A percentile compares a stretch with the other conserved stretches of the same genome.
These are phyloP conservation scores for Pseudogymnoascus sp. DNA, from an alignment of 2,329 filamentous ascomycete species.

Conservation along the genomic window DNA sequence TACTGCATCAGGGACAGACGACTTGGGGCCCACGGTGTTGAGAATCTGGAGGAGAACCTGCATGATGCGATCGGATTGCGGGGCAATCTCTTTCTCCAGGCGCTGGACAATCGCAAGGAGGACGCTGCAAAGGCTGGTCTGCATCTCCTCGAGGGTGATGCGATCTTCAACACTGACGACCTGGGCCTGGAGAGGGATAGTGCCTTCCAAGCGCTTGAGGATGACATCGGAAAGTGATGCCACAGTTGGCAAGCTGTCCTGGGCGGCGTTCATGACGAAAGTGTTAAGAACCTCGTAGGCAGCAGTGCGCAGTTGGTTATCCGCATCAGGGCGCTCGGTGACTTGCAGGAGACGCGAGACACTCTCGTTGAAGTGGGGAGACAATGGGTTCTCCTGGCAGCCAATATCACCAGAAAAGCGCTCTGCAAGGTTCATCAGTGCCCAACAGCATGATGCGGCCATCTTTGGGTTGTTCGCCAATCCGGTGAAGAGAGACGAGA, in stretches of 20 bases:
- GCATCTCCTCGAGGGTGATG: slow-evolving; percentile 93
- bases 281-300: slow-evolving; percentile 95
- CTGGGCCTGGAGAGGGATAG: slow-evolving; percentile 79
- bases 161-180: slow-evolving; percentile 96
- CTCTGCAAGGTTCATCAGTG: slow-evolving; percentile 95
- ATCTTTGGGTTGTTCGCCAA: slow-evolving; percentile 91
- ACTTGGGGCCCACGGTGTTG: slow-evolving; percentile 69
- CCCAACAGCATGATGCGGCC: slow-evolving; percentile 97
- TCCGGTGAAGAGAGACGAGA: slow-evolving; percentile 81
- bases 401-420: slow-evolving; percentile 84
- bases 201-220: slow-evolving; percentile 83
- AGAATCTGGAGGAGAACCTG: slow-evolving; percentile 75
- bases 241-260: slow-evolving; percentile 73
- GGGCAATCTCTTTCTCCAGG: slow-evolving; percentile 81
- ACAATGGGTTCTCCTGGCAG: slow-evolving; percentile 69
- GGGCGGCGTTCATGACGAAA: slow-evolving; percentile 84
- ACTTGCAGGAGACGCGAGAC: slow-evolving; percentile 77
- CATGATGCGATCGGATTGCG: slow-evolving; percentile 92
- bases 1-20: slow-evolving; percentile 85
- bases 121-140: slow-evolving; percentile 88
- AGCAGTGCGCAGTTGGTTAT: slow-evolving; percentile 85
- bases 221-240: slow-evolving; percentile 80
- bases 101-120: slow-evolving; percentile 85
- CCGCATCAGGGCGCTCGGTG: slow-evolving; percentile 72
- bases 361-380: slow-evolving; percentile 87